Evolutionary conservation across 495 filamentous ascomycete genomes (phyloP).

Genomic region (Aspergillus hancockii): DNA sequence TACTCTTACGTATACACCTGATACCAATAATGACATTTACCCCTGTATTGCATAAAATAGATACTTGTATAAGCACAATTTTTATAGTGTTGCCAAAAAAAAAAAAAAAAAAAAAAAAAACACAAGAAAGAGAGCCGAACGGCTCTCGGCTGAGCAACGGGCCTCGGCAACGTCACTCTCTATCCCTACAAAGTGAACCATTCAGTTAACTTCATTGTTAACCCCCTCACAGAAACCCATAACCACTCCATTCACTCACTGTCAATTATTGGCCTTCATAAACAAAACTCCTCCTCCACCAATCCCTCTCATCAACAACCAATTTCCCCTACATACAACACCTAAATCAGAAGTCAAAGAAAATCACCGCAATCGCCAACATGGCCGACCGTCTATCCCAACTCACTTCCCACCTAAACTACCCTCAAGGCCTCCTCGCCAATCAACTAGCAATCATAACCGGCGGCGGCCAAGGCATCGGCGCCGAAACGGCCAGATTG

Average conservation of each 20-base stretch:
- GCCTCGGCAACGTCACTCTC: conserved; percentile 13
- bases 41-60: no score
- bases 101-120: no score
- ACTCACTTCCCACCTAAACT: conserved; percentile 75
- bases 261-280: not conserved
- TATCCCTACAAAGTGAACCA: not conserved
- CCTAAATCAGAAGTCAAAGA: conserved; percentile 13
- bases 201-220: not conserved
- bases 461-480: conserved; percentile 85
- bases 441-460: conserved; percentile 87
- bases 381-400: conserved; percentile 61
- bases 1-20: not conserved
- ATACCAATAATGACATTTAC: not conserved
- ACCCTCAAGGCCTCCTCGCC: conserved; percentile 71
- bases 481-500: conserved; percentile 75
- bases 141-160: conserved; percentile 12
- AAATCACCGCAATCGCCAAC: no score
- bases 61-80: no score
- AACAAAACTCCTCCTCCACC: no score
- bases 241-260: conserved; percentile 20
- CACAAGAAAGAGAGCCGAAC: not conserved
- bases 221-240: conserved; percentile 2
- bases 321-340: not conserved
- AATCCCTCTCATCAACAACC: not conserved
- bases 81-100: not conserved